Base-by-base conservation (phyloP, 805 yeast genomes). In the Isabelozyma rhagii region DNA sequence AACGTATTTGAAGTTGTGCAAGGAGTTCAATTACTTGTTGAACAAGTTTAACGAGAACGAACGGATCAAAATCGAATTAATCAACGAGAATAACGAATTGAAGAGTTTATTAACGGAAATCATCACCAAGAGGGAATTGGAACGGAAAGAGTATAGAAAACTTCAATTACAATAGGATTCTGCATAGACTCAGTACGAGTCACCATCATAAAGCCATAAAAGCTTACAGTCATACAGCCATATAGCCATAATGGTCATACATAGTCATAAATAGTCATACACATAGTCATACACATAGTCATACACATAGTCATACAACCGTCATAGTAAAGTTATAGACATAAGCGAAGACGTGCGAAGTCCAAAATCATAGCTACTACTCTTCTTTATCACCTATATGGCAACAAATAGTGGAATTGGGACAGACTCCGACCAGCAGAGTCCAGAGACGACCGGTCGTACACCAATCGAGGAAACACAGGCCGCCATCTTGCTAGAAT, bases 31-130 rank as follows among this genome's bases (percentile, higher is more conserved):
- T 49, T 68, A 62, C 50, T 54, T 69, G 17, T 59, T 69, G 51
- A 55, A 58, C 36, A 69, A 67, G 53, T 69, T 69, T 57, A 68
- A 69, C 50, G 71, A 69, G 45, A 69, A 68, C 51, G 74, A 69
- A 55, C 53, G 55, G 40, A 55, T 67, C 43, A 69, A 69, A 51
- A 60, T 69, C 42, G 66, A 64, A 50, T 55, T 69, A 49, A 69
- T 69, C 48, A 62, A 69, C 52, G 74, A 69, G 47, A 69, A 69
- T 49, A 66, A 68, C 50, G 66, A 68, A 51, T 59, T 69, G 45
- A 59, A 62, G 45, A 56, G 57, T 41, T 51, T 69, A 39, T 59
- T 69, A 44, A 57, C 57, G 29, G 70, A 67, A 41, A 55, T 66
- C 25, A 62, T 69, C 36, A 63, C 55, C 41, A 64, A 64, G 17